phyloP scores from a whole-genome alignment of 441 rosid species.

The Codiaeum variegatum region DNA sequence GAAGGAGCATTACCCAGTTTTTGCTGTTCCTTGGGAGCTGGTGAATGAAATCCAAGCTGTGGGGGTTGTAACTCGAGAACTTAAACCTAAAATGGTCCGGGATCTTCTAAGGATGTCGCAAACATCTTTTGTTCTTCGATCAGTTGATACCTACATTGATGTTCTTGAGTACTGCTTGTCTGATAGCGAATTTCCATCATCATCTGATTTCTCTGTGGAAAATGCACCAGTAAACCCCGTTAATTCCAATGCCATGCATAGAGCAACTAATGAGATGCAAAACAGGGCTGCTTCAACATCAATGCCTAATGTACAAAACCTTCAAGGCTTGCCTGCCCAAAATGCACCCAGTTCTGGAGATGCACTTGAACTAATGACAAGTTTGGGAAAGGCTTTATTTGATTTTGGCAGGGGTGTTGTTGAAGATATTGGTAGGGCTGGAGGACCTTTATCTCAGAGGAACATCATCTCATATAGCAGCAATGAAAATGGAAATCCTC shows the following conservation, averaged over 20 bases:
- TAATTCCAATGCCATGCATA: conserved; percentile 22
- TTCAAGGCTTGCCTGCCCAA: conserved; percentile 39
- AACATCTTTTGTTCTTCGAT: conserved; percentile 66
- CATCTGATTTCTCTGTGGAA: conserved; percentile 36
- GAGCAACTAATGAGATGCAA: conserved; percentile 42
- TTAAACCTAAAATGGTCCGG: conserved; percentile 97
- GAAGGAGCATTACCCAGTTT: conserved; percentile 94
- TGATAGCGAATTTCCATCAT: conserved; percentile 60
- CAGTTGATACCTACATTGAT: conserved; percentile 84
- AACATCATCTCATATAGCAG: conserved; percentile 32
- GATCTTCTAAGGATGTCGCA: conserved; percentile 70
- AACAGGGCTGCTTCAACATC: conserved; percentile 33
- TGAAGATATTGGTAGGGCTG: conserved; percentile 90
- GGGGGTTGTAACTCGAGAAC: conserved; percentile 71
- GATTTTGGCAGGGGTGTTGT: conserved; percentile 95
- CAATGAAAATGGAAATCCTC: conserved; percentile 40
- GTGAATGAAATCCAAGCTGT: conserved; percentile 83
- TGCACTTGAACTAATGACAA: conserved; percentile 95
- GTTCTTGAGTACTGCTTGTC: conserved; percentile 96
- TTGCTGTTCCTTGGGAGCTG: conserved; percentile 95
- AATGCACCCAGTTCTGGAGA: conserved; percentile 75
- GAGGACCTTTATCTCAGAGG: conserved; percentile 46
- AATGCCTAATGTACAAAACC: conserved; percentile 31
- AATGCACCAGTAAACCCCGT: conserved; percentile 25
- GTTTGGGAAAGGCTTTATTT: conserved; percentile 90